phyloP scores from a whole-genome alignment of 169 alveolate species.

The Plasmodium sp. region DNA sequence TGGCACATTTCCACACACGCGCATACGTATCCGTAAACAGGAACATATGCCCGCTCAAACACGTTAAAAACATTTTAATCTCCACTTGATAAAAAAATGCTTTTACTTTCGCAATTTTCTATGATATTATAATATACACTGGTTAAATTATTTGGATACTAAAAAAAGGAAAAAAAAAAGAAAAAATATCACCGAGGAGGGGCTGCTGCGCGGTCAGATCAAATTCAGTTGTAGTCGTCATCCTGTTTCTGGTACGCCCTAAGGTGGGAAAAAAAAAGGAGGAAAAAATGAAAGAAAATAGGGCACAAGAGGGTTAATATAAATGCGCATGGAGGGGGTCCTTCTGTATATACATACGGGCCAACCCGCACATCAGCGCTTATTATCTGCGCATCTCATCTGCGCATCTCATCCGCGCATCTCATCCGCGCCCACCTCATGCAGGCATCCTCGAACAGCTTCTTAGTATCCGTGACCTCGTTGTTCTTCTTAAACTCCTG shows the following conservation, averaged over 20 bases:
- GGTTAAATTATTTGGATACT: not conserved
- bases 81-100: conserved; percentile 4
- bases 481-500: conserved; percentile 45
- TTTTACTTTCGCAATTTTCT: not conserved
- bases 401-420: not conserved
- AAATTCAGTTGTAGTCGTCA: conserved; percentile 32
- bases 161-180: conserved; percentile 28
- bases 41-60: conserved; percentile 30
- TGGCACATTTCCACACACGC: not conserved
- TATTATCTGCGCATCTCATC: not conserved
- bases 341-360: not conserved
- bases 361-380: not conserved
- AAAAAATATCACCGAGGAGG: not conserved
- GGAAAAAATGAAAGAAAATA: not conserved
- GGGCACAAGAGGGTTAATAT: not conserved
- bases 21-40: not conserved
- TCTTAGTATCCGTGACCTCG: conserved; percentile 65
- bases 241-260: conserved; percentile 73
- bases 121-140: conserved; percentile 21
- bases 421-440: conserved; percentile 17
- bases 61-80: conserved; percentile 29
- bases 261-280: conserved; percentile 7
- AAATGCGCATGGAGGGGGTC: not conserved
- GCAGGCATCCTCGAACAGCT: conserved; percentile 62
- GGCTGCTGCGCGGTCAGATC: not conserved